A percentile compares a stretch with the other conserved stretches of the same genome.
phyloP scores from a whole-genome alignment of 257 asterid genomes.

The Ballota nigra region DNA sequence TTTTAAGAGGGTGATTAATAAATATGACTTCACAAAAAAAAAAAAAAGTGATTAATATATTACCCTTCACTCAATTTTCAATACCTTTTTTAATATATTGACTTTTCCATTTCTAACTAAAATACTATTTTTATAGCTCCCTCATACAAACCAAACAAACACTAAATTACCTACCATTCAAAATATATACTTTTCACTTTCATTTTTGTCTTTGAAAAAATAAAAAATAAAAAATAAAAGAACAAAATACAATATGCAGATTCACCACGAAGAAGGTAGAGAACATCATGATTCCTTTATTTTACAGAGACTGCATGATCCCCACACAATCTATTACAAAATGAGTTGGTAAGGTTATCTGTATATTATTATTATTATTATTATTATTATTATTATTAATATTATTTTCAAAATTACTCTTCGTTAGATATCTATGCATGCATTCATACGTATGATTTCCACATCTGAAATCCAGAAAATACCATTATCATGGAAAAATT shows the following conservation, averaged over 20 bases:
- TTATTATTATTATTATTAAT: neutral
- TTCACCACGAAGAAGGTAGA: constrained; percentile 22
- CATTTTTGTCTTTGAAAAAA: neutral
- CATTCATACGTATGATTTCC: neutral
- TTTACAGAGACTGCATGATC: constrained; percentile 19
- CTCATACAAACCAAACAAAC: constrained; percentile 17
- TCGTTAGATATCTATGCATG: neutral
- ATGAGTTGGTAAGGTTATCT: constrained; percentile 21
- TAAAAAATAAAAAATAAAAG: neutral
- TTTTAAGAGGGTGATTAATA: neutral
- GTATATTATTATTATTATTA: neutral
- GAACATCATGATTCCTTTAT: constrained; percentile 25
- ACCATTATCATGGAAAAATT: neutral
- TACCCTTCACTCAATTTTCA: neutral
- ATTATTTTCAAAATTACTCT: neutral
- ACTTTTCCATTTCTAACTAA: neutral
- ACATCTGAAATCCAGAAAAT: neutral
- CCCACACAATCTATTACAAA: neutral
- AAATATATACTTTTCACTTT: neutral
- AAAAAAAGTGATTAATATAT: neutral
- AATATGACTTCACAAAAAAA: no score
- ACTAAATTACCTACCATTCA: constrained; percentile 18
- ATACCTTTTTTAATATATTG: neutral
- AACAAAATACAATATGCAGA: constrained; percentile 22
- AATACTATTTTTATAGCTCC: neutral